A percentile compares a stretch with the other conserved stretches of the same genome.
These are phyloP conservation scores for Lactarius akahatsu DNA, from an alignment of 768 basidiomycete genomes.

Conservation along the genomic window DNA sequence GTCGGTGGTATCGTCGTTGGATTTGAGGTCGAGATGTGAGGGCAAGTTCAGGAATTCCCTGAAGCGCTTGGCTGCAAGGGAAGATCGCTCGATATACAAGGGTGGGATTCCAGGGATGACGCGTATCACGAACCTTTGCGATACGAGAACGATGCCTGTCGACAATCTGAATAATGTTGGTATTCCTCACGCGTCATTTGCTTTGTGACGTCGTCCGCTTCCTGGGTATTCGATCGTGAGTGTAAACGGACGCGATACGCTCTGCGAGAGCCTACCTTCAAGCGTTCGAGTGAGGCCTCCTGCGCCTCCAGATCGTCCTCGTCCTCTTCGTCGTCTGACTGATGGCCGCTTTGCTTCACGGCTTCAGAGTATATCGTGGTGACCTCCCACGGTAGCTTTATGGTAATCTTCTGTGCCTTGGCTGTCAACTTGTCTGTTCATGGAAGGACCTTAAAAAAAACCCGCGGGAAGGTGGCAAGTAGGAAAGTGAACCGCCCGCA, in stretches of 20 bases:
- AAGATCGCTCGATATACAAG: neutral
- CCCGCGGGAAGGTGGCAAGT: constrained; percentile 1
- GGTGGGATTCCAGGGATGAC: neutral
- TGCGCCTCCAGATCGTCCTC: constrained; percentile 96
- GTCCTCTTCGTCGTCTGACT: constrained; percentile 93
- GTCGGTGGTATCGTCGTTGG: constrained; percentile 92
- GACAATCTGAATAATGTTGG: constrained; percentile 94
- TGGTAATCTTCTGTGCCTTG: constrained; percentile 90
- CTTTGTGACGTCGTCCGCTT: constrained; percentile 92
- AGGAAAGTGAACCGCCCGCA: constrained; percentile 38
- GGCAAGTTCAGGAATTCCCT: constrained; percentile 92
- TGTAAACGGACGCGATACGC: neutral
- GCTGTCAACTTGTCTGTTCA: constrained; percentile 66
- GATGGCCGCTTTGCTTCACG: constrained; percentile 43
- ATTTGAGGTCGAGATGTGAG: constrained; percentile 79
- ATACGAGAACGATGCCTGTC: constrained; percentile 96
- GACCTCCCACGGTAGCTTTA: constrained; percentile 96
- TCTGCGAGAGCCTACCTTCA: constrained; percentile 51
- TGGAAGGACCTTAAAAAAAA: constrained; percentile 4
- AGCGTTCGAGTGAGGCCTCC: constrained; percentile 85
- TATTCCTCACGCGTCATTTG: constrained; percentile 98
- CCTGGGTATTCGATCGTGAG: constrained; percentile 43
- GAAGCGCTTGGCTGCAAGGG: constrained; percentile 80
- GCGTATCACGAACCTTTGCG: constrained; percentile 71
- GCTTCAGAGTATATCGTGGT: constrained; percentile 90